phyloP scores from a whole-genome alignment of 176 grass and related monocot species.

The Carex cristatella region DNA sequence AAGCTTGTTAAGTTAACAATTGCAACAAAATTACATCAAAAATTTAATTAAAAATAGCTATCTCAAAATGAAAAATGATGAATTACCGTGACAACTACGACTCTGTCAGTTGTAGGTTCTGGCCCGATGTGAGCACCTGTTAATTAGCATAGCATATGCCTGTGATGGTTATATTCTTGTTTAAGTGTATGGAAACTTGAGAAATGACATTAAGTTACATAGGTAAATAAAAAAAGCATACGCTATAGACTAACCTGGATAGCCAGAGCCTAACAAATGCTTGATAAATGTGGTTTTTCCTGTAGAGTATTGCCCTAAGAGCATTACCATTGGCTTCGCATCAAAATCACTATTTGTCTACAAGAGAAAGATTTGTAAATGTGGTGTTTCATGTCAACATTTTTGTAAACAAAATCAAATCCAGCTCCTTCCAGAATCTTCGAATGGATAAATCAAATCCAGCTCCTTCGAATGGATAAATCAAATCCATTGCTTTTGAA shows the following conservation, averaged over 20 bases:
- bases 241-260: slow-evolving; percentile 55
- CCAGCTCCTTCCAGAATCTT: not conserved
- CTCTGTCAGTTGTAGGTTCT: slow-evolving; percentile 88
- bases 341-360: slow-evolving; percentile 91
- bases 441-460: not conserved
- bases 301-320: slow-evolving; percentile 92
- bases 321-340: slow-evolving; percentile 96
- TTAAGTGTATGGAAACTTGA: not conserved
- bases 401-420: not conserved
- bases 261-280: slow-evolving; percentile 69
- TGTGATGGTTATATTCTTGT: not conserved
- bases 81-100: slow-evolving; percentile 75
- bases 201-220: not conserved
- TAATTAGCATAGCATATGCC: not conserved
- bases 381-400: not conserved
- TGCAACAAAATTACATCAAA: not conserved
- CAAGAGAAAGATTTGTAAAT: not conserved
- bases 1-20: not conserved
- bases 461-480: not conserved
- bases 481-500: not conserved
- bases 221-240: not conserved
- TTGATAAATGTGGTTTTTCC: slow-evolving; percentile 99
- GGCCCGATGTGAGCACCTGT: slow-evolving; percentile 86
- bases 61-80: not conserved
- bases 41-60: not conserved